Conservation (phyloP, 1,284 basidiomycete species). For the Austropuccinia psidii region DNA sequence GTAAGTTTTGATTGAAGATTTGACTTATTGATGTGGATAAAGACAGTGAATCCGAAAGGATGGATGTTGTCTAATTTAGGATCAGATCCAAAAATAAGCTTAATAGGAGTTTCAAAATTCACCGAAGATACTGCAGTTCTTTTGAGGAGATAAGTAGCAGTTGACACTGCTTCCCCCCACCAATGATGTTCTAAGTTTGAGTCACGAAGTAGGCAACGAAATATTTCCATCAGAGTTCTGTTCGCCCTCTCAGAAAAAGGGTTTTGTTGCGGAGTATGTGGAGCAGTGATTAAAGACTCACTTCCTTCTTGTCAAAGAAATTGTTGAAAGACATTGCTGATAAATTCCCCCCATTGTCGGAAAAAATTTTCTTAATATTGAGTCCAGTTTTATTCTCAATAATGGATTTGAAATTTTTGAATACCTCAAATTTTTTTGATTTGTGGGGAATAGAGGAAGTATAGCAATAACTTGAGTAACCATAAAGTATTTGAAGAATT, state of each 20-base stretch:
- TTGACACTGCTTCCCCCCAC: not conserved
- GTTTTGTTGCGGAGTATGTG: conserved; percentile 24
- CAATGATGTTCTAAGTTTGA: not conserved
- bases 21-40: not conserved
- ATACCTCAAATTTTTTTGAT: not conserved
- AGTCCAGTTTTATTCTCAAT: too few relatives aligned
- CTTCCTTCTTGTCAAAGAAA: not conserved
- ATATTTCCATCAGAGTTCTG: not conserved
- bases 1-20: not conserved
- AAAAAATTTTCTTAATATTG: not conserved
- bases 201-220: not conserved
- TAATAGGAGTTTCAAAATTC: not conserved
- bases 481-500: too few relatives aligned
- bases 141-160: not conserved
- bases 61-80: not conserved
- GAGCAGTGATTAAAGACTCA: not conserved
- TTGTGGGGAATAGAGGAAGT: not conserved
- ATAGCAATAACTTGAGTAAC: too few relatives aligned
- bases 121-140: not conserved
- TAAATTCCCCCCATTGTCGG: conserved; percentile 21
- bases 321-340: not conserved
- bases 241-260: conserved; percentile 9
- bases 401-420: too few relatives aligned
- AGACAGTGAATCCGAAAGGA: conserved; percentile 2
- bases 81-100: not conserved